Evolutionary conservation across 768 basidiomycete genomes (phyloP).

Genomic region (Pisolithus tinctorius): DNA sequence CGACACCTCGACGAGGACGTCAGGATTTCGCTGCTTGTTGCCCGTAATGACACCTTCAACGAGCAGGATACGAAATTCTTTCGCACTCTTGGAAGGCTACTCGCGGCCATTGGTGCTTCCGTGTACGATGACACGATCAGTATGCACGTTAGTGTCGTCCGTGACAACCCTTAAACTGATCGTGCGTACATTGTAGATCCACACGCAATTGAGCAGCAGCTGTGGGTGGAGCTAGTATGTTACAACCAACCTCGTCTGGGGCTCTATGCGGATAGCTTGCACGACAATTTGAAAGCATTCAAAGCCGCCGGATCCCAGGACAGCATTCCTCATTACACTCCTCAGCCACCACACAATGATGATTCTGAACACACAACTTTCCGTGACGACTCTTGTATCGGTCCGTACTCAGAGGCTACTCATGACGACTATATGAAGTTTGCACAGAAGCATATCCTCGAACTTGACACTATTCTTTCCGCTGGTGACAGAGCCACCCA

Average conservation of each 20-base stretch:
- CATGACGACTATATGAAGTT: conserved; percentile 1
- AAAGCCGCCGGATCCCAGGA: background rate
- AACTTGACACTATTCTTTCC: background rate
- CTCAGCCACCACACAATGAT: background rate
- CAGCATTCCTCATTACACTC: background rate
- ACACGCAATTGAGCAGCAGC: background rate
- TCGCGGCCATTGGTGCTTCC: background rate
- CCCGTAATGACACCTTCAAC: background rate
- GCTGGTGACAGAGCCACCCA: background rate
- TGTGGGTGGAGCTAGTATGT: background rate
- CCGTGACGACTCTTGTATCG: background rate
- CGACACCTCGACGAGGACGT: background rate
- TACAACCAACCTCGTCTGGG: background rate
- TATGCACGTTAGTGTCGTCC: background rate
- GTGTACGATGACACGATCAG: background rate
- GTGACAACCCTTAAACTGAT: background rate
- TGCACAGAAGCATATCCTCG: background rate
- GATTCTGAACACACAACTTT: background rate
- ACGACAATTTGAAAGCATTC: background rate
- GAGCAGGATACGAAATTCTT: background rate
- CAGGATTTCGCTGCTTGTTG: background rate
- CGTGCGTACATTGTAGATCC: background rate
- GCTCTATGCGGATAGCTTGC: background rate
- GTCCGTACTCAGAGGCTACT: background rate
- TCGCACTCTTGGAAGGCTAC: background rate